Percentiles rank a stretch among this genome's conserved stretches.
Conservation (phyloP, 176 grass and related monocot species). For the Luzula sylvatica region DNA sequence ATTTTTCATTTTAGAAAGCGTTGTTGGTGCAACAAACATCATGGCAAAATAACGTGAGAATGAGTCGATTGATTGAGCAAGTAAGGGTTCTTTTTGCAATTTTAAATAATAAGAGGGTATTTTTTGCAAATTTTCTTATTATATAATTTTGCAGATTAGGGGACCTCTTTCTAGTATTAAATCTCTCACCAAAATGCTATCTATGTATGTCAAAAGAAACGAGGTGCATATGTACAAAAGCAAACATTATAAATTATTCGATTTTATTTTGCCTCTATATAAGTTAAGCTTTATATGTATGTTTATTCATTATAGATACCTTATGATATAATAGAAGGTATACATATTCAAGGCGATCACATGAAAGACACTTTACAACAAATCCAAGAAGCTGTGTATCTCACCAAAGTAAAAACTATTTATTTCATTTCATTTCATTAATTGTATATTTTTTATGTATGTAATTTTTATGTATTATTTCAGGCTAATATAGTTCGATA, state of each 20-base stretch:
- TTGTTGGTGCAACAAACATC: constrained; percentile 67
- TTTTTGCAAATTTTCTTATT: constrained; percentile 9
- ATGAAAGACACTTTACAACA: constrained; percentile 67
- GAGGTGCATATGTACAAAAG: constrained; percentile 28
- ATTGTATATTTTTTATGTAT: neutral
- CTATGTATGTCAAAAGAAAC: constrained; percentile 40
- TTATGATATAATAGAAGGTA: constrained; percentile 66
- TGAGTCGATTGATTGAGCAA: constrained; percentile 71
- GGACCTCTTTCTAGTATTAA: constrained; percentile 61
- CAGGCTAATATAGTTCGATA: constrained; percentile 65
- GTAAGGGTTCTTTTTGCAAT: constrained; percentile 18
- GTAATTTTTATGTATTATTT: constrained; percentile 11
- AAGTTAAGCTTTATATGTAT: constrained; percentile 5
- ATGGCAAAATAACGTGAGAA: constrained; percentile 80
- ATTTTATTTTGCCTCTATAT: neutral
- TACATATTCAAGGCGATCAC: constrained; percentile 66
- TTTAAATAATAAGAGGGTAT: neutral
- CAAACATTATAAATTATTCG: neutral
- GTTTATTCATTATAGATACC: constrained; percentile 42
- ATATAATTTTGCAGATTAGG: constrained; percentile 40
- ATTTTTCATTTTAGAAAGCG: constrained; percentile 38
- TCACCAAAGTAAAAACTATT: constrained; percentile 48
- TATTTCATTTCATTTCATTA: neutral
- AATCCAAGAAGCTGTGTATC: constrained; percentile 61
- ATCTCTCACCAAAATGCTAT: constrained; percentile 67